A percentile compares a stretch with the other conserved stretches of the same genome.
phyloP scores from a whole-genome alignment of 1,284 basidiomycete species.

The Rhodotorula sp. region DNA sequence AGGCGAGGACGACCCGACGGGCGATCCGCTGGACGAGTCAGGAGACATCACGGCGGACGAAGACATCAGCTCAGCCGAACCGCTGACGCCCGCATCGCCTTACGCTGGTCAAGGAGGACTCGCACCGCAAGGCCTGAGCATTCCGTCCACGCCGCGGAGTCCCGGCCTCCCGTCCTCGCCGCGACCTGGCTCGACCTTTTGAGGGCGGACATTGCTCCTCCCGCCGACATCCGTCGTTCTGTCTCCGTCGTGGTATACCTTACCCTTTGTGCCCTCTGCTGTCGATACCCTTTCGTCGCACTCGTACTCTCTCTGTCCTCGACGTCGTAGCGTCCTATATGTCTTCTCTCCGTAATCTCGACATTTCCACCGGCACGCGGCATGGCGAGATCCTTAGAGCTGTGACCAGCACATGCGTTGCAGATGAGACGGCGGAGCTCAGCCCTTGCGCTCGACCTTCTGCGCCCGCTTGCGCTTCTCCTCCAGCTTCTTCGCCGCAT shows the following conservation, averaged over 20 bases:
- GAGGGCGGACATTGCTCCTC: background rate
- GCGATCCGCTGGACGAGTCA: background rate
- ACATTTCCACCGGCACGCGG: background rate
- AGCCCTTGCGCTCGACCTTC: slow-evolving; percentile 35
- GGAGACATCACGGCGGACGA: background rate
- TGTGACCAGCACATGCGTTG: background rate
- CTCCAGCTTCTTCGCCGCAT: slow-evolving; percentile 37
- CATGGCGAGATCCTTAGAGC: background rate
- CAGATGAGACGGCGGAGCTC: background rate
- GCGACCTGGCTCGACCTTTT: slow-evolving; percentile 26
- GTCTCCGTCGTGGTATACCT: background rate
- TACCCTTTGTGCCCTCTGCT: background rate
- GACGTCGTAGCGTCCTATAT: background rate
- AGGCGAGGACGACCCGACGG: background rate
- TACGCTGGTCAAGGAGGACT: background rate
- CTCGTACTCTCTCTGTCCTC: no score
- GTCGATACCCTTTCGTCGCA: background rate
- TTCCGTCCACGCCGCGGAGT: slow-evolving; percentile 18
- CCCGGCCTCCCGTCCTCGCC: slow-evolving; percentile 34
- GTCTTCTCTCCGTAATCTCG: background rate
- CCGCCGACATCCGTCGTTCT: background rate
- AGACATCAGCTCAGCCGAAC: background rate
- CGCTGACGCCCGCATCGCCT: slow-evolving; percentile 1
- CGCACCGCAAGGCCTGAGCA: background rate
- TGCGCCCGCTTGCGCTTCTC: slow-evolving; percentile 41